Evolutionary conservation across 257 asterid genomes (phyloP).

Genomic region (Solanum ossicruentum): DNA sequence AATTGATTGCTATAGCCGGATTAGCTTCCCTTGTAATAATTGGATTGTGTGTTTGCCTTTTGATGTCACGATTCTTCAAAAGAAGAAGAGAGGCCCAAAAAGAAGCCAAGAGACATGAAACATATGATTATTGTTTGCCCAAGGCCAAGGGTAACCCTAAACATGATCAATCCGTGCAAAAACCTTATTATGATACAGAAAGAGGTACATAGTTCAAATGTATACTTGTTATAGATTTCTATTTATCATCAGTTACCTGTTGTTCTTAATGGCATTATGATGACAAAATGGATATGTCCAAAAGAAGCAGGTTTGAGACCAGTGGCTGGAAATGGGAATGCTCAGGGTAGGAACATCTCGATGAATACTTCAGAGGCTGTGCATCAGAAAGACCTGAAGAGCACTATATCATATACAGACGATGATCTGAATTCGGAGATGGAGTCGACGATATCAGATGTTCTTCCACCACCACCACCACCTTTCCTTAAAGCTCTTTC

Average conservation of each 20-base stretch:
- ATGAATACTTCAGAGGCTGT: not conserved
- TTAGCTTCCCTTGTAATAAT: constrained; percentile 25
- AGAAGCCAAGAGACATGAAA: constrained; percentile 14
- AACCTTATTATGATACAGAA: constrained; percentile 21
- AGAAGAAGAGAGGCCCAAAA: constrained; percentile 15
- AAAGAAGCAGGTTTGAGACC: constrained; percentile 21
- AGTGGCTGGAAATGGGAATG: constrained; percentile 9
- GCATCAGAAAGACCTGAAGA: constrained; percentile 10
- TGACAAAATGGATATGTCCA: not conserved
- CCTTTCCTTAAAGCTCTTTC: constrained; percentile 57
- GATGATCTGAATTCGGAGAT: constrained; percentile 21
- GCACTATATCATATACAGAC: constrained; percentile 14
- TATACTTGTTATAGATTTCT: not conserved
- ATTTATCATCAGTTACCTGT: not conserved
- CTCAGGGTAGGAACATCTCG: not conserved
- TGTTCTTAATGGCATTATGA: not conserved
- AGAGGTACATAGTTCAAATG: constrained; percentile 23
- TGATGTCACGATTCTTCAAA: constrained; percentile 33
- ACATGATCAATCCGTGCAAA: constrained; percentile 20
- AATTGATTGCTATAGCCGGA: constrained; percentile 47
- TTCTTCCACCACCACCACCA: constrained; percentile 22
- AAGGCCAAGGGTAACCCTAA: constrained; percentile 11
- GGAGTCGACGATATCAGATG: constrained; percentile 19
- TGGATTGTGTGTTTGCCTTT: constrained; percentile 35
- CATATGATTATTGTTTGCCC: constrained; percentile 11